phyloP scores from a whole-genome alignment of 2,329 filamentous ascomycete species.

The Cadophora sp. region DNA sequence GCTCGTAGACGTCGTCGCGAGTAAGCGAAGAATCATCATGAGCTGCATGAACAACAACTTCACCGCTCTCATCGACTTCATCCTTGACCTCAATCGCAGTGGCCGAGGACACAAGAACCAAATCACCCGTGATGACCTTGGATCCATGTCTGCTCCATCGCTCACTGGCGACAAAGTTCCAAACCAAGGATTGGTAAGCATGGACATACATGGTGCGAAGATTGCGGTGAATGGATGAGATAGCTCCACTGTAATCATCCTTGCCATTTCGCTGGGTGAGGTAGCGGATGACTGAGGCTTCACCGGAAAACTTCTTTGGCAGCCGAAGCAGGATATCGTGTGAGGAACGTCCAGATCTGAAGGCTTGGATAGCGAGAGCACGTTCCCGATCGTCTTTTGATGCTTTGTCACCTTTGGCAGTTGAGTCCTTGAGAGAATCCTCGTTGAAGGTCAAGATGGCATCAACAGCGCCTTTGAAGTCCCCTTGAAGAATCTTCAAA shows the following conservation, averaged over 20 bases:
- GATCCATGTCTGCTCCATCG: constrained; percentile 79
- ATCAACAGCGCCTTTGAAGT: constrained; percentile 82
- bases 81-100: constrained; percentile 29
- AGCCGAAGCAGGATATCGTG: constrained; percentile 70
- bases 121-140: constrained; percentile 81
- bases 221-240: constrained; percentile 80
- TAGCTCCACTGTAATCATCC: constrained; percentile 79
- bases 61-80: constrained; percentile 48
- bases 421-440: constrained; percentile 54
- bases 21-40: constrained; percentile 61
- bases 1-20: constrained; percentile 64
- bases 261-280: constrained; percentile 55
- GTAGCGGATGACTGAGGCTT: constrained; percentile 79
- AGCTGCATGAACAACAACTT: constrained; percentile 58
- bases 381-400: constrained; percentile 80
- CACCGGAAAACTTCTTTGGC: constrained; percentile 79
- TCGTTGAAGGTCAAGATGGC: constrained; percentile 77
- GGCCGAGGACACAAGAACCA: constrained; percentile 50
- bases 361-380: constrained; percentile 79
- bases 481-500: constrained; percentile 79
- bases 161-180: constrained; percentile 85
- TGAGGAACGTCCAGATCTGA: constrained; percentile 66
- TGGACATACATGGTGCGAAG: constrained; percentile 95
- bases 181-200: constrained; percentile 93
- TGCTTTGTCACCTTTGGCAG: constrained; percentile 59